Conservation (phyloP, 352 stramenopile species). For the Peronospora belbahrii region DNA sequence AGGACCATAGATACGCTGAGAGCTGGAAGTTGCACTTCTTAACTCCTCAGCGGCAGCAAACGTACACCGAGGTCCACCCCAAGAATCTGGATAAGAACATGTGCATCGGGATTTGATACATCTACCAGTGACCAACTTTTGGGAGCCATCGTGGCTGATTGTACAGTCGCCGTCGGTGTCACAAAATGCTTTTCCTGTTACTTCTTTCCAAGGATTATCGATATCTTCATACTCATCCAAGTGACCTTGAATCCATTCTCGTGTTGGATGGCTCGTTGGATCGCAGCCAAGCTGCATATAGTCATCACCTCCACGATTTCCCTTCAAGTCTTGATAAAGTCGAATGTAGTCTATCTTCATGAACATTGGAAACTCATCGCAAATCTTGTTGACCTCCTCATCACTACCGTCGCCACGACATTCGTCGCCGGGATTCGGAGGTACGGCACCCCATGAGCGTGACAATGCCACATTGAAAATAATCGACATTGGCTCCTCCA, state of each 20-base stretch:
- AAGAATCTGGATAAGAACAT: conserved; percentile 23
- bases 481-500: conserved; percentile 90
- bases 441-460: conserved; percentile 62
- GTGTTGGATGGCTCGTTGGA: conserved; percentile 44
- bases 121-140: conserved; percentile 23
- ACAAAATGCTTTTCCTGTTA: conserved; percentile 50
- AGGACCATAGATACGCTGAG: conserved; percentile 16
- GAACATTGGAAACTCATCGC: conserved; percentile 54
- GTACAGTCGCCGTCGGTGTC: conserved; percentile 47
- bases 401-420: conserved; percentile 38
- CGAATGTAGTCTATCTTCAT: conserved; percentile 77
- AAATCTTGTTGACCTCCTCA: conserved; percentile 34
- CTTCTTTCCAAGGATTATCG: conserved; percentile 44
- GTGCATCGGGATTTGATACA: conserved; percentile 26
- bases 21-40: conserved; percentile 3
- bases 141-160: conserved; percentile 16
- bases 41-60: conserved; percentile 6
- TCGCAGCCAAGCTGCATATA: conserved; percentile 33
- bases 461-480: conserved; percentile 92
- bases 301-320: neutral
- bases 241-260: conserved; percentile 63
- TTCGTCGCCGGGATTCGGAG: conserved; percentile 43
- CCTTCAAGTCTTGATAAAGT: conserved; percentile 43
- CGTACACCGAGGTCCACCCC: conserved; percentile 31
- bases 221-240: conserved; percentile 58